A percentile compares a stretch with the other conserved stretches of the same genome.
Evolutionary conservation across 805 yeast species (phyloP).

Genomic region (Barnettozyma californica): DNA sequence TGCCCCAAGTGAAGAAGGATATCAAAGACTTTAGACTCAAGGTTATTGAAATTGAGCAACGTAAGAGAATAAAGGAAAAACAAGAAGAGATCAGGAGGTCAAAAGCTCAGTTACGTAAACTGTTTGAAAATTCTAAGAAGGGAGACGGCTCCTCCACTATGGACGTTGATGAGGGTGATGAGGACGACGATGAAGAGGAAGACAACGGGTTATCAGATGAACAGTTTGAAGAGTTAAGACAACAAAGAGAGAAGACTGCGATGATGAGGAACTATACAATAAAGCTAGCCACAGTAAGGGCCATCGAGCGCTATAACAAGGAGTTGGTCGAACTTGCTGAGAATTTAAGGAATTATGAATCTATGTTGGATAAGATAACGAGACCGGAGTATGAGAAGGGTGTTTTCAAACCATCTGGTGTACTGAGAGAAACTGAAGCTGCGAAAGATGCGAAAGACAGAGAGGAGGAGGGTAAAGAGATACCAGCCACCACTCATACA

Average conservation of each 20-base stretch:
- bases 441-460: conserved; percentile 36
- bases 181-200: conserved; percentile 19
- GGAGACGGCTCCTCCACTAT: conserved; percentile 17
- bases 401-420: conserved; percentile 16
- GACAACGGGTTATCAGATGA: conserved; percentile 30
- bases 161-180: conserved; percentile 22
- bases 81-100: conserved; percentile 45
- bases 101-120: conserved; percentile 39
- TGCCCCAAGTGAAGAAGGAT: conserved; percentile 46
- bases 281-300: conserved; percentile 13
- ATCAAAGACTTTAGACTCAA: conserved; percentile 52
- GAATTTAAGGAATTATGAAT: conserved; percentile 31
- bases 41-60: conserved; percentile 47
- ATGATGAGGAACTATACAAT: conserved; percentile 18
- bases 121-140: conserved; percentile 37
- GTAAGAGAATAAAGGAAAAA: conserved; percentile 43
- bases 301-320: conserved; percentile 14
- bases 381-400: conserved; percentile 14
- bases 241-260: conserved; percentile 20
- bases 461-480: conserved; percentile 23
- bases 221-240: conserved; percentile 26
- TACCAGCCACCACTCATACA: background rate
- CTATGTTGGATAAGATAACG: conserved; percentile 29
- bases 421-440: conserved; percentile 34
- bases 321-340: conserved; percentile 23